Percentiles rank a stretch among this genome's conserved stretches.
These are phyloP conservation scores for Nakazawaea siamensis DNA, from an alignment of 805 yeast genomes.

Conservation along the genomic window DNA sequence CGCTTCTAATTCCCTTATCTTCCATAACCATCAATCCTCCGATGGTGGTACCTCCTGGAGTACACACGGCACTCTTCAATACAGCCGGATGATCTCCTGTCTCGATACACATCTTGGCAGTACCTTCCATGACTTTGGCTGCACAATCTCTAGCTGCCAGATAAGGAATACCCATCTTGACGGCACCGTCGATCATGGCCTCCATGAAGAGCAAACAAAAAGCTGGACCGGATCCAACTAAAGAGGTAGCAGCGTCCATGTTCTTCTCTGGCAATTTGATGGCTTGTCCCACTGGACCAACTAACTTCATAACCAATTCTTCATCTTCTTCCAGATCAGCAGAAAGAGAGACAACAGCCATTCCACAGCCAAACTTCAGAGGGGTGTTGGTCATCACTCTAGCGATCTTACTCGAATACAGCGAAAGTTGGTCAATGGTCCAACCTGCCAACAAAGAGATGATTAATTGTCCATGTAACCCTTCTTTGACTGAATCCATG, in stretches of 20 bases:
- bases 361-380: conserved; percentile 85
- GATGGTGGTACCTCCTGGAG: conserved; percentile 98
- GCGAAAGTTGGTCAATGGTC: conserved; percentile 61
- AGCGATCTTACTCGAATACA: conserved; percentile 53
- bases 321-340: conserved; percentile 30
- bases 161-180: conserved; percentile 87
- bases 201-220: conserved; percentile 85
- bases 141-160: conserved; percentile 80
- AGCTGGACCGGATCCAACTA: conserved; percentile 97
- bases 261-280: conserved; percentile 75
- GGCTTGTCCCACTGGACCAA: conserved; percentile 60
- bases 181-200: conserved; percentile 89
- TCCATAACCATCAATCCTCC: conserved; percentile 92
- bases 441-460: conserved; percentile 90
- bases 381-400: conserved; percentile 99
- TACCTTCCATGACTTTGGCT: conserved; percentile 89
- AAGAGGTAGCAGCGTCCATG: conserved; percentile 93
- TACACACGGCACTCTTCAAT: conserved; percentile 80
- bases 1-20: conserved; percentile 81
- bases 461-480: conserved; percentile 46
- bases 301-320: conserved; percentile 41
- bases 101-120: conserved; percentile 80
- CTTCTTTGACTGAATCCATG: conserved; percentile 37
- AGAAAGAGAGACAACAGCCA: conserved; percentile 85
- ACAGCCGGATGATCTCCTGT: conserved; percentile 85